Evolutionary conservation across 345 rosid species (phyloP), one percentile per base, ranked within the genome.

Genomic region (Citrus trifoliata): DNA sequence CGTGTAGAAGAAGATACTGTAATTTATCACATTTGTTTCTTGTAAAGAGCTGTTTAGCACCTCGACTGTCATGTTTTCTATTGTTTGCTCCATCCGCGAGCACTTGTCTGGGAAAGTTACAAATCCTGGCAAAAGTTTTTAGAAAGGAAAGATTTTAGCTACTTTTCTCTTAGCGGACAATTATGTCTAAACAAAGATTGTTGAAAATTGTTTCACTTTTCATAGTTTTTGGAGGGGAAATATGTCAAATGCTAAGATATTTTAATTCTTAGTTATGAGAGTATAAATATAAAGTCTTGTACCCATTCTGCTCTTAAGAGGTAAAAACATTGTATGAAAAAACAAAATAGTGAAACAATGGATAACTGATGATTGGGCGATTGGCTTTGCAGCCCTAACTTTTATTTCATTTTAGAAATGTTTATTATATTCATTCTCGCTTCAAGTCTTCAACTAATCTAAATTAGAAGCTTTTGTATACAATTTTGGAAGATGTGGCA

Each of bases 11-110:
- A 67, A 62, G 81, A 67, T 56, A 80, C 18, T 78, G 80, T 84
- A 82, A 84, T 81, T 78, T 81, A 84, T 71, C 58, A 71, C 40
- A 60, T 73, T 82, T 70, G 58, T 76, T 80, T 70, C 32, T 61
- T 84, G 85, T 87, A 77, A 82, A 87, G 79, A 42, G 69, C 66
- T 38, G 24, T 40, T 53, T 56, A 62, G 77, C 42, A 67, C 66
- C 42, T 4, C 4, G 48, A 21, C n/a, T 32, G 63, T 16, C 76
- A 74, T 82, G 63, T 83, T 60, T 67, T 65, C 46, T 35, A 70
- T 79, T 79, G 70, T 46, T 71, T n/a, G 22, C 37, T 67, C 37
- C 46, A 70, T 69, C 72, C 77, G 71, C 77, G 61, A 22, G 65
- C 67, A 21, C 62, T 59, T 1, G 46, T 27, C n/a, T 14, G 10